Percentiles rank a stretch among this genome's conserved stretches.
These are phyloP conservation scores for Wickerhamomyces hampshirensis DNA, from an alignment of 805 yeast genomes.

Conservation along the genomic window DNA sequence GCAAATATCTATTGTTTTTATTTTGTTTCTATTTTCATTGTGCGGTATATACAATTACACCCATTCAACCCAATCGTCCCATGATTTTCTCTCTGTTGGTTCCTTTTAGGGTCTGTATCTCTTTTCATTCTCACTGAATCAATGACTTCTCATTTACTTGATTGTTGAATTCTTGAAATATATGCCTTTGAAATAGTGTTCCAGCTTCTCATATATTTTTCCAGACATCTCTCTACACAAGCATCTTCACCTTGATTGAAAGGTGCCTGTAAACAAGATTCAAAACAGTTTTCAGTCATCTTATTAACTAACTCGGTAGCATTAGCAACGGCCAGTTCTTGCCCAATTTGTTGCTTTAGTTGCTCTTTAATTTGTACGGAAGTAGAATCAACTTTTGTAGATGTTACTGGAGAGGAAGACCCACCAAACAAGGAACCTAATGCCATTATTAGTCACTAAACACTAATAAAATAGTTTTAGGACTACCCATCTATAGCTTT, in stretches of 20 bases:
- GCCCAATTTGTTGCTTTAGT: constrained; percentile 65
- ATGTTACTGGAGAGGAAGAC: constrained; percentile 21
- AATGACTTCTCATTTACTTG: constrained; percentile 7
- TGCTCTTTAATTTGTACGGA: constrained; percentile 50
- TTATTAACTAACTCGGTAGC: constrained; percentile 84
- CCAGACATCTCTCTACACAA: constrained; percentile 75
- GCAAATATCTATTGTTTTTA: too few relatives aligned
- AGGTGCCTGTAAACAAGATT: constrained; percentile 67
- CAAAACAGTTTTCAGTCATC: constrained; percentile 82
- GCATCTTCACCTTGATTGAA: constrained; percentile 49
- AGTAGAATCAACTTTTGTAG: constrained; percentile 16
- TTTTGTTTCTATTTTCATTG: too few relatives aligned
- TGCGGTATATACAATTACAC: too few relatives aligned
- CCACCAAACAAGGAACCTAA: constrained; percentile 27
- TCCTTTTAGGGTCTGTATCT: too few relatives aligned
- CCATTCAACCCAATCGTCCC: too few relatives aligned
- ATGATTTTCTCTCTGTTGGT: too few relatives aligned
- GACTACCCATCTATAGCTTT: not conserved
- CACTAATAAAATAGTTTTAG: too few relatives aligned
- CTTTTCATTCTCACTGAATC: not conserved
- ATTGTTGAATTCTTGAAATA: constrained; percentile 66
- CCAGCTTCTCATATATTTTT: constrained; percentile 91
- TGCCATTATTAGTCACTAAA: too few relatives aligned
- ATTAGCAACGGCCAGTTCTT: constrained; percentile 86
- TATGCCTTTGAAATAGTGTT: constrained; percentile 75